Evolutionary conservation across 352 stramenopile genomes (phyloP).

Genomic region (Pythium rishiriense): DNA sequence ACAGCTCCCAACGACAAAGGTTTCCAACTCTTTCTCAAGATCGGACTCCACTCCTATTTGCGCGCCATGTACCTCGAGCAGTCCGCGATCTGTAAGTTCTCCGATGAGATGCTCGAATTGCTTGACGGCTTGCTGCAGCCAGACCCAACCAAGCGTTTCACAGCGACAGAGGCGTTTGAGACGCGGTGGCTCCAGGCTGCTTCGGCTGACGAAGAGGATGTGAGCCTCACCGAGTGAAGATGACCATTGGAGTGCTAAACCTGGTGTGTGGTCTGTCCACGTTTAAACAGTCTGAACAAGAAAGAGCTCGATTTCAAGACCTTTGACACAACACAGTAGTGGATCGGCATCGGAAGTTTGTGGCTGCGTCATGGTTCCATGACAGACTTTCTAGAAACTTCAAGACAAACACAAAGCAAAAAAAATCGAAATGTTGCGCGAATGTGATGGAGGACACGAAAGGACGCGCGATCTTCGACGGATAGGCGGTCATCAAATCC

Average conservation of each 20-base stretch:
- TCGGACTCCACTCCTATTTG: constrained; percentile 54
- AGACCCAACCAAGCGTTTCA: constrained; percentile 76
- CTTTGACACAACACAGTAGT: too few species aligned
- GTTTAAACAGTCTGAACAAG: background rate
- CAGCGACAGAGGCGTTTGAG: constrained; percentile 51
- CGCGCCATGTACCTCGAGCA: constrained; percentile 70
- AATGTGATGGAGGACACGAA: constrained; percentile 9
- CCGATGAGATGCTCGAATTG: constrained; percentile 67
- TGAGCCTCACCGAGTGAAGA: background rate
- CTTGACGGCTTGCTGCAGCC: constrained; percentile 84
- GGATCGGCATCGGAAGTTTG: too few species aligned
- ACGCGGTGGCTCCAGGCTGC: constrained; percentile 42
- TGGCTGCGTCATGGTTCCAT: too few species aligned
- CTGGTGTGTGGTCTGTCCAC: too few species aligned
- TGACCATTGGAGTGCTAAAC: too few species aligned
- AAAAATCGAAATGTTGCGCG: constrained; percentile 23
- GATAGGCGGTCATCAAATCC: background rate
- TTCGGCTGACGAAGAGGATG: constrained; percentile 2
- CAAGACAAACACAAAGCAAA: background rate
- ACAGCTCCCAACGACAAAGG: constrained; percentile 44
- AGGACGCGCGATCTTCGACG: constrained; percentile 18
- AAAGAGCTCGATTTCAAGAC: too few species aligned
- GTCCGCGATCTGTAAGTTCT: constrained; percentile 53
- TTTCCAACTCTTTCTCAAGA: constrained; percentile 48
- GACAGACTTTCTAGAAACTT: constrained; percentile 1